Evolutionary conservation across 164 flowering plant genomes (phyloP), one percentile per base, ranked within the genome.

Genomic region (Tetrastigma voinierianum): DNA sequence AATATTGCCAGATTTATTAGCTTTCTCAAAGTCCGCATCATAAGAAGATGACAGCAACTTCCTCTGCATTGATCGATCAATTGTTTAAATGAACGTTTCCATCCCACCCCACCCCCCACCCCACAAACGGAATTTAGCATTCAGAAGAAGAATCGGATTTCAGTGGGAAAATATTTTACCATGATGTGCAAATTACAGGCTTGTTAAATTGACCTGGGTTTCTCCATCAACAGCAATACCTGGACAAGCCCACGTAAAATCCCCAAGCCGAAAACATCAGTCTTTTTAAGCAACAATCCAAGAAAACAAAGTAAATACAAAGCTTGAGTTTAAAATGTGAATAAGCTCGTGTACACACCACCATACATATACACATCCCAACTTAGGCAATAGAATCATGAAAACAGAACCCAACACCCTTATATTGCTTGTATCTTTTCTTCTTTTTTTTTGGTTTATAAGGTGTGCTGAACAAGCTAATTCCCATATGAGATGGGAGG

Each of bases 181-280:
- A 46, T 76, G 81, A 19, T 77, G 70, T 68, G 74, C 82, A 57
- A 79, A 81, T 57, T 81, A 77, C 19, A 81, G 82, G 68, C 75
- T 79, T 9, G 57, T 55, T 43, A 81, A 64, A 70, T 81, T 81
- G 43, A 70, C 25, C 25, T 10, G 77, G 82, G 75, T 81, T 81
- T 43, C 67, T 77, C 85, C 85, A 81, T 79, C 69, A 81, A 64
- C 69, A 81, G 23, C 63, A 75, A 48, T 3, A 57, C 81, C 85
- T 79, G 81, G 14, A 23, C 23, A 59, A 46, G 10, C 51, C 2
- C 45, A 7, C 18, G 51, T 3, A 21, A n/a, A 17, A 0, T 1
- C n/a, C 19, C 15, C 2, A 18, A 53, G 45, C 23, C n/a, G n/a
- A 61, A 57, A 18, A 32, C 40, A 2, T 32, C 40, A 32, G 40